Evolutionary conservation across 352 stramenopile species (phyloP), one percentile per base, ranked within the genome.

Genomic region (Phytophthora fragariaefolia): DNA sequence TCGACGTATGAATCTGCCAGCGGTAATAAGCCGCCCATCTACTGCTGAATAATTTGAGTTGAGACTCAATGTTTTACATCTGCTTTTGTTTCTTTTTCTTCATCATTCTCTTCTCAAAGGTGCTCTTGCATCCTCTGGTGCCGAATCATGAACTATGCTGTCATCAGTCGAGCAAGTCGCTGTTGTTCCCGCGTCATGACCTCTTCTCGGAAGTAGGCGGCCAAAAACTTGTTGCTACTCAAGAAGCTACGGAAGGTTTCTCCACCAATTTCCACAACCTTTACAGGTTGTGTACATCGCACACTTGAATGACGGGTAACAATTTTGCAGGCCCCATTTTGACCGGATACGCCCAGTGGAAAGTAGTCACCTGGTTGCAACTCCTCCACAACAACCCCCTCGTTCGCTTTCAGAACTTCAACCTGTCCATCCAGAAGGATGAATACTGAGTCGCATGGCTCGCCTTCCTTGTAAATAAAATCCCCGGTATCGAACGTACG

Each of bases 241-340:
- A 95, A 69, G 45, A 95, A 95, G 60, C 86, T 95, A 27, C 86
- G 86, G 59, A 95, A 95, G 3, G 82, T 88, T 60, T 95, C 84
- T 5, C 86, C 86, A 17, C 85, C 80, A 50, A 95, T 93, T 63
- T 95, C 86, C 18, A 95, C 78, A 23, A 95, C 80, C 42, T 81
- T 83, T 12, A 83, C 87, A 30, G 80, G 80, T 48, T 89, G 61
- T 15, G 73, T 90, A 65, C 82, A 91, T 18, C 82, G 81, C 42
- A 92, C 84, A 23, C 82, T 95, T 40, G 85, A 87, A 63, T 90
- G 82, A 18, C 86, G 84, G 48, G 74, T 90, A 55, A 79, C 65
- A 66, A 93, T 91, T 45, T 87, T 91, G 50, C 73, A 86, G 23
- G 80, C 76, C 53, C 73, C 73, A 8, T 81, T 90, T 67, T 91